These are phyloP conservation scores for Berberis thunbergii DNA, from an alignment of 164 flowering plant species.

Conservation along the genomic window DNA sequence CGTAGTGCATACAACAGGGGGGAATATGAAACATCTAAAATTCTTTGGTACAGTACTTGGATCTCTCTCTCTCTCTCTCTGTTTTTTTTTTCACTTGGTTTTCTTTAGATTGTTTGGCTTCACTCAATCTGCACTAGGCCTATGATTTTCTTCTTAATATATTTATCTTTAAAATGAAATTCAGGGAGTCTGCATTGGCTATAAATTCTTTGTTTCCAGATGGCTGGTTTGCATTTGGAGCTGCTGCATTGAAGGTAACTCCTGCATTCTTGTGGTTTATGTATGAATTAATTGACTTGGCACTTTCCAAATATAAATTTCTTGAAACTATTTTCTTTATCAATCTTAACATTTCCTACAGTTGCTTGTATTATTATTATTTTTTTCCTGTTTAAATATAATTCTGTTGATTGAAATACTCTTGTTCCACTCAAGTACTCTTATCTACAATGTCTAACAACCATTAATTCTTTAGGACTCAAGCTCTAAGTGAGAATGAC, in stretches of 20 bases:
- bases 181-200: constrained; percentile 90
- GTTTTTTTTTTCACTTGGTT: background rate
- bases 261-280: background rate
- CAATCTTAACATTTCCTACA: too few species aligned
- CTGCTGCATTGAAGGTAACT: constrained; percentile 87
- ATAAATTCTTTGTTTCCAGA: constrained; percentile 84
- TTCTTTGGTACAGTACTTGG: constrained; percentile 37
- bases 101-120: background rate
- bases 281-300: too few species aligned
- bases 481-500: too few species aligned
- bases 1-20: constrained; percentile 90
- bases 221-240: constrained; percentile 99
- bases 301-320: too few species aligned
- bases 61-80: background rate
- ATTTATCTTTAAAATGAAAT: background rate
- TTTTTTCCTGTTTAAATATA: too few species aligned
- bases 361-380: too few species aligned
- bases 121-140: background rate
- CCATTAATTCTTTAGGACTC: too few species aligned
- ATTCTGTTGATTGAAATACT: too few species aligned
- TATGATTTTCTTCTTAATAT: background rate
- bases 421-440: too few species aligned
- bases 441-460: too few species aligned
- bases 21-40: constrained; percentile 64
- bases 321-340: too few species aligned